phyloP scores from a whole-genome alignment of 306 rosid genomes.

The Pterocarpus macrocarpus region DNA sequence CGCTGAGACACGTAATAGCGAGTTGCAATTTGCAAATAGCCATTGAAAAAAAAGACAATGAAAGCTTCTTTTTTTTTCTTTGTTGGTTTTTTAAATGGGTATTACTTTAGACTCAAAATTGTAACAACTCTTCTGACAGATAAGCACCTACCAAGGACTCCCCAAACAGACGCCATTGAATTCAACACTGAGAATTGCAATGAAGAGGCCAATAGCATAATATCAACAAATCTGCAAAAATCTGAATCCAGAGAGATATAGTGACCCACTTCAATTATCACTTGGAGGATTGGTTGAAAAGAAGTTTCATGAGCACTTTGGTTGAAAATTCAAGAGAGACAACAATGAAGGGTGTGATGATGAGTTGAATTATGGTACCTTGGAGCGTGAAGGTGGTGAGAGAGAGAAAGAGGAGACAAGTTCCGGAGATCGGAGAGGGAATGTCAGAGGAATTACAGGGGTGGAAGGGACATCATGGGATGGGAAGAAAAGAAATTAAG shows the following conservation, averaged over 20 bases:
- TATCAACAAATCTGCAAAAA: constrained; percentile 1
- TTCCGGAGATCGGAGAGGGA: constrained; percentile 54
- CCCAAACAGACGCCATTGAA: constrained; percentile 60
- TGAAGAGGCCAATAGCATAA: not conserved
- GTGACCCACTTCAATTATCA: constrained; percentile 48
- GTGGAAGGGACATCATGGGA: constrained; percentile 40
- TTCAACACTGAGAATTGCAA: not conserved
- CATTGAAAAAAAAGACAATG: constrained; percentile 30
- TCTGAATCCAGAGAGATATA: constrained; percentile 22
- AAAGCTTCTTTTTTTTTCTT: not conserved
- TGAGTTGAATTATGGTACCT: constrained; percentile 32
- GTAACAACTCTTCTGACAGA: constrained; percentile 53
- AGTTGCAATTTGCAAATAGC: not conserved
- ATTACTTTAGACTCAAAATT: constrained; percentile 58
- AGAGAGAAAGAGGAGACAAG: constrained; percentile 25
- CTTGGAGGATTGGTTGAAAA: constrained; percentile 10
- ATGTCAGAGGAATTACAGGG: constrained; percentile 58
- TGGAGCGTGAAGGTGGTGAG: not conserved
- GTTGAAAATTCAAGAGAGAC: not conserved
- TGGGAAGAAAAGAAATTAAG: not conserved
- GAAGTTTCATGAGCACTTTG: not conserved
- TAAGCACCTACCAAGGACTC: constrained; percentile 53
- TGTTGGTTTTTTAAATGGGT: not conserved
- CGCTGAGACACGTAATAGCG: constrained; percentile 22
- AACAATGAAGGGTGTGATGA: not conserved